Conservation (phyloP, 2,329 filamentous ascomycete genomes). For the Verticillium zaregamsianum region DNA sequence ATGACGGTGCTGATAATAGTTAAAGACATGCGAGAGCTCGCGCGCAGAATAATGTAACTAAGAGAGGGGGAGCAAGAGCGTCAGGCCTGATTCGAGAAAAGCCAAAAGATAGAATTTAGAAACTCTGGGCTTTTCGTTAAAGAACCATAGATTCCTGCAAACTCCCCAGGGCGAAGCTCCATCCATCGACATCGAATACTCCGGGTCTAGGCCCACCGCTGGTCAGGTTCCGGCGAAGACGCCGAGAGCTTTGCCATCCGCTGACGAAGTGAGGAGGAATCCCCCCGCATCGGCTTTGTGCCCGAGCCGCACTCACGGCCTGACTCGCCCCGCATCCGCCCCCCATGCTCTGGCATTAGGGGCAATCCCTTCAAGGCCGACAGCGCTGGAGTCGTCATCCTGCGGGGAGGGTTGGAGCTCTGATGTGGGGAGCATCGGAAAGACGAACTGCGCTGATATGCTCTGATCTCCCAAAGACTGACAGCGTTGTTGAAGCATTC, state of each 20-base stretch:
- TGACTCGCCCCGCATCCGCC: not conserved
- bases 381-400: not conserved
- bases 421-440: not conserved
- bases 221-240: not conserved
- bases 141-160: not conserved
- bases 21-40: not conserved
- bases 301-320: not conserved
- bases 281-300: not conserved
- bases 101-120: not conserved
- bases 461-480: too few relatives aligned
- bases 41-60: too few relatives aligned
- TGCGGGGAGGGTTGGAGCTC: constrained; percentile 1
- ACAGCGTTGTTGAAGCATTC: too few relatives aligned
- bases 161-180: too few relatives aligned
- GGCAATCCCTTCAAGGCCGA: not conserved
- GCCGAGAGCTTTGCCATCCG: not conserved
- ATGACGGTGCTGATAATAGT: not conserved
- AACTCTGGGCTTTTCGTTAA: not conserved
- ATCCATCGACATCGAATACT: too few relatives aligned
- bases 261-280: not conserved
- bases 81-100: not conserved
- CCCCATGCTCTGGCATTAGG: too few relatives aligned
- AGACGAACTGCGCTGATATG: not conserved
- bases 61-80: too few relatives aligned
- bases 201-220: too few relatives aligned